These are phyloP conservation scores for Prunus salicina DNA, from an alignment of 306 rosid genomes.

Conservation along the genomic window DNA sequence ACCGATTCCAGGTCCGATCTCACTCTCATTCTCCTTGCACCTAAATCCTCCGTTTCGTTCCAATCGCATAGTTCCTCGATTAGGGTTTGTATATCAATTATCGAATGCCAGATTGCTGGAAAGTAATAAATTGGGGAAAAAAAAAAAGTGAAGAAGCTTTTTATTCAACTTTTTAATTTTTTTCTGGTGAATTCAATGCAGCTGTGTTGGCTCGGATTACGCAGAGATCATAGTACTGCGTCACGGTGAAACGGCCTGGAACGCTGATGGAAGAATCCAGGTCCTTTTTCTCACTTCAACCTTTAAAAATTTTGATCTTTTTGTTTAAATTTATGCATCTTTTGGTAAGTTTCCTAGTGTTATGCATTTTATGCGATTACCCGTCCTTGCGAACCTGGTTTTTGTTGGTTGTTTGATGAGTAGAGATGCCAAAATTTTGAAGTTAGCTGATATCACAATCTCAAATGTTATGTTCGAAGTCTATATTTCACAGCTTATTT, in stretches of 20 bases:
- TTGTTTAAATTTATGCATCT: background rate
- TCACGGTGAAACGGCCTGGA: slow-evolving; percentile 95
- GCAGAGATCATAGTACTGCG: slow-evolving; percentile 81
- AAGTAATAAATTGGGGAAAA: background rate
- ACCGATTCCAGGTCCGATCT: slow-evolving; percentile 47
- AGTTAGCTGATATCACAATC: background rate
- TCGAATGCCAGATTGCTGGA: background rate
- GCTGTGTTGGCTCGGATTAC: slow-evolving; percentile 40
- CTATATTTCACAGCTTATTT: background rate
- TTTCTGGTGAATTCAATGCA: slow-evolving; percentile 20
- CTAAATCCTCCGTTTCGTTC: background rate
- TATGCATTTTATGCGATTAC: background rate
- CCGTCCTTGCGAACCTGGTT: background rate
- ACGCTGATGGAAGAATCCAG: slow-evolving; percentile 73
- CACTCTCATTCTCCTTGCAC: slow-evolving; percentile 6
- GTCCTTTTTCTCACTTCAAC: slow-evolving; percentile 33
- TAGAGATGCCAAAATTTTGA: background rate
- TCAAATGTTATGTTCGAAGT: background rate
- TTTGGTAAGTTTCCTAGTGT: background rate
- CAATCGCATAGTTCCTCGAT: background rate
- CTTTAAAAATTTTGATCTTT: background rate
- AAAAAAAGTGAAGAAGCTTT: background rate
- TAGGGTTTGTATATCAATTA: background rate
- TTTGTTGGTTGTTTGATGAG: background rate
- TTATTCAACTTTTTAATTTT: background rate